Conservation (phyloP, 2,329 filamentous ascomycete species). For the Teratosphaeriaceae sp. region DNA sequence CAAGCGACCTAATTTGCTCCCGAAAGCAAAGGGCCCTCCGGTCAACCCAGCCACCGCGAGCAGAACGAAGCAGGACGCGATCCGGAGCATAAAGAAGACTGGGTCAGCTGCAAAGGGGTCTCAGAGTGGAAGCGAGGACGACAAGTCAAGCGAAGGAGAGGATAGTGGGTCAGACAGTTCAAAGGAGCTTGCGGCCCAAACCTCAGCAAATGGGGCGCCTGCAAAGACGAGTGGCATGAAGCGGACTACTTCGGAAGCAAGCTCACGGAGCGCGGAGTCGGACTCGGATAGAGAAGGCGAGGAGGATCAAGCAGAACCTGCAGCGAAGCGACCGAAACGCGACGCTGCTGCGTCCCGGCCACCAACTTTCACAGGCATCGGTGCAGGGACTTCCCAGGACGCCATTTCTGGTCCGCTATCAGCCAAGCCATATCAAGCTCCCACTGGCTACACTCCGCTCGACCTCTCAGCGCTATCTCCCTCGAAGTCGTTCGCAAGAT, state of each 20-base stretch:
- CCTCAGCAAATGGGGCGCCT: constrained; percentile 1
- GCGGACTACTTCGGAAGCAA: constrained; percentile 18
- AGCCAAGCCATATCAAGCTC: constrained; percentile 25
- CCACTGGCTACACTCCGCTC: constrained; percentile 42
- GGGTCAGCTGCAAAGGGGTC: constrained; percentile 8
- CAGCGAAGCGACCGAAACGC: constrained; percentile 15
- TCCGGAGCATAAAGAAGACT: constrained; percentile 9
- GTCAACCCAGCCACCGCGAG: no score
- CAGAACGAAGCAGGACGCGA: not conserved
- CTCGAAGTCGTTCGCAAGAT: constrained; percentile 32
- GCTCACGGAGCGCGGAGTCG: constrained; percentile 6
- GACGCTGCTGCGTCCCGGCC: constrained; percentile 4
- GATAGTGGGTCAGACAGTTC: not conserved
- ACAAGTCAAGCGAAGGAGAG: not conserved
- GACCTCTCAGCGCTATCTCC: constrained; percentile 39
- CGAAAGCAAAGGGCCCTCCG: no score
- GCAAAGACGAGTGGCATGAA: constrained; percentile 25
- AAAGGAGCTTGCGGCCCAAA: not conserved
- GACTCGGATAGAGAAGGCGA: constrained; percentile 13
- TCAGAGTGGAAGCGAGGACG: constrained; percentile 1
- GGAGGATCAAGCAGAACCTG: constrained; percentile 3
- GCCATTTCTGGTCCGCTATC: constrained; percentile 10
- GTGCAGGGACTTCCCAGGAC: constrained; percentile 6
- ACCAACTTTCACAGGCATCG: constrained; percentile 3
- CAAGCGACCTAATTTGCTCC: no score